Evolutionary conservation across 768 basidiomycete genomes (phyloP).

Genomic region (Paxillus ammoniavirescens): DNA sequence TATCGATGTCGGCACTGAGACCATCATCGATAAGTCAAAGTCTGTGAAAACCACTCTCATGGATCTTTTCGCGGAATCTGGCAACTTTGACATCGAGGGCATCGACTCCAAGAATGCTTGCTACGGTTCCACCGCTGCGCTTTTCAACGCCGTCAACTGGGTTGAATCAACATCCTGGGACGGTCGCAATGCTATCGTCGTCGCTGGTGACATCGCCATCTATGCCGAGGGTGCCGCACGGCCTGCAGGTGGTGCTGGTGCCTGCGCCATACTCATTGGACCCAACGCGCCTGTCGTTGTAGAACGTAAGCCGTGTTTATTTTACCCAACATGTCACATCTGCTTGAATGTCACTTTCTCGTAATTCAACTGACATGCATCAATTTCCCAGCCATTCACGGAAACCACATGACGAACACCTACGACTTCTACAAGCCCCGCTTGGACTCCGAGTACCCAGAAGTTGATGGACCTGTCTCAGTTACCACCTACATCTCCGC

Average conservation of each 20-base stretch:
- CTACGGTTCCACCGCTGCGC: slow-evolving; percentile 97
- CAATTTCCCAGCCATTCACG: slow-evolving; percentile 75
- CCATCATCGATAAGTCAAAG: slow-evolving; percentile 99
- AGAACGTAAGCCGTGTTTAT: slow-evolving; percentile 69
- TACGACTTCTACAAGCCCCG: slow-evolving; percentile 99
- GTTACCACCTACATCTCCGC: slow-evolving; percentile 94
- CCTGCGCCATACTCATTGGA: slow-evolving; percentile 91
- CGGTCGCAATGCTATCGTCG: slow-evolving; percentile 95
- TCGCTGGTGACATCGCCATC: slow-evolving; percentile 95
- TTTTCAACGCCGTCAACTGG: slow-evolving; percentile 99
- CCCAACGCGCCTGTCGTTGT: slow-evolving; percentile 93
- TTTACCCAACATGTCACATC: slow-evolving; percentile 45
- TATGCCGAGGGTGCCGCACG: slow-evolving; percentile 95
- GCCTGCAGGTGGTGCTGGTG: slow-evolving; percentile 96
- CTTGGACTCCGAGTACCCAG: slow-evolving; percentile 91
- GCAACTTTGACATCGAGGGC: slow-evolving; percentile 97
- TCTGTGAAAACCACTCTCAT: slow-evolving; percentile 97
- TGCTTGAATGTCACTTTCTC: neutral
- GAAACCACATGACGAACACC: slow-evolving; percentile 94
- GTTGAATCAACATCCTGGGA: slow-evolving; percentile 96
- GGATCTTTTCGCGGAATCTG: slow-evolving; percentile 92
- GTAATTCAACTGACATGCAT: slow-evolving; percentile 5
- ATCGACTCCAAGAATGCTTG: slow-evolving; percentile 99
- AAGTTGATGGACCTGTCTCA: slow-evolving; percentile 96
- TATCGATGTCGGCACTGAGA: slow-evolving; percentile 97